Base-by-base conservation (phyloP, 352 stramenopile genomes). In the Phytophthora pisi region DNA sequence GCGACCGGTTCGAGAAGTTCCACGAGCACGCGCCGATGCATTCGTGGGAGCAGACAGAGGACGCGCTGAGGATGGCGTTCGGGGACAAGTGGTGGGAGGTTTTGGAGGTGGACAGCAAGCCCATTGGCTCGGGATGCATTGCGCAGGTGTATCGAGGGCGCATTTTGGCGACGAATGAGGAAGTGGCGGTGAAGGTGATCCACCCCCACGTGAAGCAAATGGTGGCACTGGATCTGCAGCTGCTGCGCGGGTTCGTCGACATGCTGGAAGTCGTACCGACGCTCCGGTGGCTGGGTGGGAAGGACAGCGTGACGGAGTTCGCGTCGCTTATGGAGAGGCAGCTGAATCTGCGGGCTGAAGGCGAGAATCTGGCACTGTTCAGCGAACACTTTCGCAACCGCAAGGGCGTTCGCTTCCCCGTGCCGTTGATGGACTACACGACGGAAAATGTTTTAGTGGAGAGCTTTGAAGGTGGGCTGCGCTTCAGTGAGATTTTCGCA, bases 91-190 rank as follows among this genome's bases (percentile, higher is more conserved):
- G 96, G 87, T 34, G 50, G 30, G 64, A 76, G 0, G 20, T 75
- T 5, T 10, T 97, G 42, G 77, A 85, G n/a, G 51, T 97, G 2
- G 77, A 91, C 15, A 54, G 31, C 4, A 20, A 79, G 0, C 85
- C 87, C 5, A 92, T 95, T 61, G 97, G 96, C 9, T 98, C 93
- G 20, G 97, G 97, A 13, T 98, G 93, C 68, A 97, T 98, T 42
- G 97, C 97, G 1, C 95, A 98, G 74, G 97, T 99, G 2, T 98
- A 98, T 81, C 75, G 80, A 55, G 96, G 88, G 11, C 89, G 68
- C 15, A 77, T 98, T 15, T 62, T 69, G n/a, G 53, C 64, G 5
- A 92, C 79, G 1, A 74, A 73, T 36, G 79, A 95, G 31, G 59
- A 88, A 20, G 87, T 98, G 24, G 95, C 96, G 1, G 80, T 98